Conservation (phyloP, 768 basidiomycete species). For the Mycena polygramma region DNA sequence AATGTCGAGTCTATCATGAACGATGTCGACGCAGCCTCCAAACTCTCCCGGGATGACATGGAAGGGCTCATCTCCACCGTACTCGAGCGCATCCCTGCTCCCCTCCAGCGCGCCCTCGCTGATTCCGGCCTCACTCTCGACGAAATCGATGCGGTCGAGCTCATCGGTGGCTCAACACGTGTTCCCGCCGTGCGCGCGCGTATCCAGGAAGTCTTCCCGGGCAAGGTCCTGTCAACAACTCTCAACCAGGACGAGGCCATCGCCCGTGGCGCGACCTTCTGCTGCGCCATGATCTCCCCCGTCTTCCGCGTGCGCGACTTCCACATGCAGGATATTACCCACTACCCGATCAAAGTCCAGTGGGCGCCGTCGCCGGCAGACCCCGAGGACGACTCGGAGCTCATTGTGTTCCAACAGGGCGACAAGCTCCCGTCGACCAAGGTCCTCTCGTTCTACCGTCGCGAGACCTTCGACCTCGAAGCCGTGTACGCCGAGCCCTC, state of each 20-base stretch:
- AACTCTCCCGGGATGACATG: conserved; percentile 84
- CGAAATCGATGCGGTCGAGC: conserved; percentile 91
- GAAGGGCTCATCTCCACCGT: conserved; percentile 83
- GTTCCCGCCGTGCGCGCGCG: conserved; percentile 91
- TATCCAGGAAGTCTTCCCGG: conserved; percentile 87
- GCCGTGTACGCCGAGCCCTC: conserved; percentile 84
- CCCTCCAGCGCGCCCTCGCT: conserved; percentile 82
- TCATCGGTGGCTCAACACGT: conserved; percentile 94
- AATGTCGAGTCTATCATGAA: conserved; percentile 97
- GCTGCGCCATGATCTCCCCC: conserved; percentile 97
- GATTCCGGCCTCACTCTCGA: conserved; percentile 87
- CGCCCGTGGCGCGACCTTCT: conserved; percentile 95
- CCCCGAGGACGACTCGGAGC: conserved; percentile 90
- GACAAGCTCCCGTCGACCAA: conserved; percentile 95
- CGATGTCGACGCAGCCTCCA: conserved; percentile 93
- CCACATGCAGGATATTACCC: conserved; percentile 85
- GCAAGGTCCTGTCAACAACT: conserved; percentile 89
- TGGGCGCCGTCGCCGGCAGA: conserved; percentile 85
- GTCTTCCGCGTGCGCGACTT: conserved; percentile 99
- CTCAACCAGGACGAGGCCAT: conserved; percentile 99
- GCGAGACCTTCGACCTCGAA: conserved; percentile 89
- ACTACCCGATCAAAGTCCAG: conserved; percentile 90
- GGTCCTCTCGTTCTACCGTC: conserved; percentile 94
- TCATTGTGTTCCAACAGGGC: conserved; percentile 89
- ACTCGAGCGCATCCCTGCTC: conserved; percentile 81